phyloP scores from a whole-genome alignment of 768 basidiomycete genomes.

The Trichaptum fuscoviolaceum region DNA sequence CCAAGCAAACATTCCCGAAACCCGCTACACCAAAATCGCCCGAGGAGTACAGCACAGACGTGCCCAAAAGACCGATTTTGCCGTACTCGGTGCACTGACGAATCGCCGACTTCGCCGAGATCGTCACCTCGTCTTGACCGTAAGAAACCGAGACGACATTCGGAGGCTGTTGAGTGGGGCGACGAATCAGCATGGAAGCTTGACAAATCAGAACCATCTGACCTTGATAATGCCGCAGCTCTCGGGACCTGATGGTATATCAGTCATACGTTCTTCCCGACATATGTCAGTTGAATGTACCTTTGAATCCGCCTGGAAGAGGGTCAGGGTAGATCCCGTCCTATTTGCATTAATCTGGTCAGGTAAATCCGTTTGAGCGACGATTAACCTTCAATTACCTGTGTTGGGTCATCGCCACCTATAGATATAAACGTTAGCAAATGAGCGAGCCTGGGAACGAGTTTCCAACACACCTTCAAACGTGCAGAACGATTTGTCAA shows the following conservation, averaged over 20 bases:
- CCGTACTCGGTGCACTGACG: conserved; percentile 45
- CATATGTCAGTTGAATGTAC: conserved; percentile 15
- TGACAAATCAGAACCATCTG: background rate
- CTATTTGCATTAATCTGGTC: conserved; percentile 4
- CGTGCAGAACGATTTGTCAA: conserved; percentile 39
- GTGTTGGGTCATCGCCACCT: conserved; percentile 32
- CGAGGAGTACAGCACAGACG: conserved; percentile 39
- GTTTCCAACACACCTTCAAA: conserved; percentile 28
- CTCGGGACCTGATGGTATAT: conserved; percentile 18
- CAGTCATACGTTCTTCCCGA: background rate
- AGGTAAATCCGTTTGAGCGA: conserved; percentile 2
- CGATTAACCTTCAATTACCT: conserved; percentile 10
- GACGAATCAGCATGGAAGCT: background rate
- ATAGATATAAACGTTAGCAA: background rate
- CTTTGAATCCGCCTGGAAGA: conserved; percentile 30
- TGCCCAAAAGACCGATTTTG: conserved; percentile 46
- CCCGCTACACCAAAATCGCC: conserved; percentile 44
- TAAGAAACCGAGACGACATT: conserved; percentile 40
- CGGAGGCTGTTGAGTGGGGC: conserved; percentile 20
- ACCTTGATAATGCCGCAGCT: conserved; percentile 30
- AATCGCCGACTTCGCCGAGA: conserved; percentile 28
- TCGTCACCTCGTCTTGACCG: conserved; percentile 31
- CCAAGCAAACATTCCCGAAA: conserved; percentile 25
- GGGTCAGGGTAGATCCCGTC: conserved; percentile 41
- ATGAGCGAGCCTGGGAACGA: background rate